phyloP scores from a whole-genome alignment of 257 asterid species.

The Phtheirospermum japonicum region DNA sequence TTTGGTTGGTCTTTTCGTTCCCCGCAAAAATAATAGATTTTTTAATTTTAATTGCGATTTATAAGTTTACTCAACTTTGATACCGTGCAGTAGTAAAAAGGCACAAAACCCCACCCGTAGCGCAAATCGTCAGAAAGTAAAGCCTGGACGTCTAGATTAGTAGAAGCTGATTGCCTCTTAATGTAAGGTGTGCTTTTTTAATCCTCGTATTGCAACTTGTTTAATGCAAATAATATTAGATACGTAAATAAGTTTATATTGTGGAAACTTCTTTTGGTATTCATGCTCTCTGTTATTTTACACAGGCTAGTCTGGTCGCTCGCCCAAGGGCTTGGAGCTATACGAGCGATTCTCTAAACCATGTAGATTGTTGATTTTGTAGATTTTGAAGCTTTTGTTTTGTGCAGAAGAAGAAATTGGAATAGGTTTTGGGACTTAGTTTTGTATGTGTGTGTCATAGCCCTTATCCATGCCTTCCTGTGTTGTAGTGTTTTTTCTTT shows the following conservation, averaged over 20 bases:
- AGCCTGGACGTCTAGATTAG: conserved; percentile 36
- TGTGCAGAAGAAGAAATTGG: conserved; percentile 1
- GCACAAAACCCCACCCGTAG: conserved; percentile 33
- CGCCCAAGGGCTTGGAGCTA: no score
- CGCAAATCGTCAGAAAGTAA: conserved; percentile 44
- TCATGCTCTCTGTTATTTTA: no score
- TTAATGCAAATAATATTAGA: no score
- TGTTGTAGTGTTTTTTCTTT: no score
- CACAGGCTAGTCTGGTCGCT: no score
- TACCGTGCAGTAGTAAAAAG: conserved; percentile 43
- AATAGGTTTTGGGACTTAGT: conserved; percentile 10
- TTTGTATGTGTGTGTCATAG: conserved; percentile 14
- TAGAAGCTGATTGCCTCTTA: conserved; percentile 19
- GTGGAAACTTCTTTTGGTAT: no score
- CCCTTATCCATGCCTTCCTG: no score
- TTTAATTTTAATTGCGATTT: neutral
- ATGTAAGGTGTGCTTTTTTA: conserved; percentile 29
- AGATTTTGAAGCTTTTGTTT: conserved; percentile 8
- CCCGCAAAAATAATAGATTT: neutral
- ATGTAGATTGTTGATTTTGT: conserved; percentile 6
- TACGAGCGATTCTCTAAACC: no score
- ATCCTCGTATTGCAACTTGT: no score
- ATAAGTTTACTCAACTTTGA: neutral
- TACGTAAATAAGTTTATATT: no score
- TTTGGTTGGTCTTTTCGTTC: conserved; percentile 43